Evolutionary conservation across 345 rosid species (phyloP), one percentile per base, ranked within the genome.

Genomic region (Mangifera indica): DNA sequence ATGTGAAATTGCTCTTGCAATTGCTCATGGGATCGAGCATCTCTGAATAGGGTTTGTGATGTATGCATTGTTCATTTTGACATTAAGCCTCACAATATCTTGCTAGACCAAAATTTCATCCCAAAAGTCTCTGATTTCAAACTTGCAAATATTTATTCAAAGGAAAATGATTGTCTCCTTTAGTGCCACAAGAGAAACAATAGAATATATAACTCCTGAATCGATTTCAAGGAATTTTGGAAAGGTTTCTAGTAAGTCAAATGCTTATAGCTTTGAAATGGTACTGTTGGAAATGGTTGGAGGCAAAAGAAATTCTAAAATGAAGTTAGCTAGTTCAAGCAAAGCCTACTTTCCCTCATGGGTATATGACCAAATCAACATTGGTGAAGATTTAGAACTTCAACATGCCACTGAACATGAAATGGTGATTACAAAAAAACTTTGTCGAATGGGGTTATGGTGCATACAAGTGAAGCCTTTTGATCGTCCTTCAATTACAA

Each of bases 391-490:
- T 24, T 54, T 80, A 10, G 73, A 66, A 60, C 73, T 80, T 7
- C 63, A 48, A 17, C 61, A 66, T 77, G 76, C 8, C 8, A 51
- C 74, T 34, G 56, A 60, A 62, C 29, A 12, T 21, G 81, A 77
- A 60, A 55, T 63, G 25, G 65, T 13, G 4, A 73, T 75, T 7
- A 78, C 79, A 1, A 81, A 62, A 69, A 76, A 71, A 59, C 1
- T 78, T 57, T 81, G 76, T 24, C 4, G 81, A 7, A 74, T 78
- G 52, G 84, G 87, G 62, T 54, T 81, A 56, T 84, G 81, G 76
- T 81, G 87, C 77, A 81, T 77, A 69, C 84, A 81, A 61, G 69
- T 75, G 64, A 57, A 44, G 18, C 59, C 79, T 60, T 56, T 49
- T 4, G 70, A 81, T 42, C 83, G 84, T 20, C 83, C 84, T 10